phyloP scores from a whole-genome alignment of 192 early-diverging fungal genomes.

The Lobosporangium transversale region DNA sequence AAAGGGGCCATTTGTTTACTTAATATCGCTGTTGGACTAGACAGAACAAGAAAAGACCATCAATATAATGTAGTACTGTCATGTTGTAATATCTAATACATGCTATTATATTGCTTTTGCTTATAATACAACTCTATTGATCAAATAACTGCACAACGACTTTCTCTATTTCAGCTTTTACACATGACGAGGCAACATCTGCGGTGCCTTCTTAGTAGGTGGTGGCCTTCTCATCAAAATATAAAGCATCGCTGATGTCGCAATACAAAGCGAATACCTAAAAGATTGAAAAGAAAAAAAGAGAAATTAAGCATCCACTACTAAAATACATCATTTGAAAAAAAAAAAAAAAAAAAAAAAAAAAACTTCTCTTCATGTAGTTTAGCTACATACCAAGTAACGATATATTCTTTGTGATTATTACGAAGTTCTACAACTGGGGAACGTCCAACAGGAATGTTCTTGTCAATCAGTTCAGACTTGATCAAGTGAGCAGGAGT shows the following conservation, averaged over 20 bases:
- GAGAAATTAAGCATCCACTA: too few relatives aligned
- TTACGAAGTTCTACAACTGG: slow-evolving; percentile 83
- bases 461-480: slow-evolving; percentile 57
- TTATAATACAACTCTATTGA: too few relatives aligned
- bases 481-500: slow-evolving; percentile 56
- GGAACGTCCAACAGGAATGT: slow-evolving; percentile 78
- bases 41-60: too few relatives aligned
- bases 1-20: too few relatives aligned
- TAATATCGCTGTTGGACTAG: too few relatives aligned
- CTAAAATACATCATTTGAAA: neutral
- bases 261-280: slow-evolving; percentile 69
- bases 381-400: slow-evolving; percentile 80
- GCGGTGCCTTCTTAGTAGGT: slow-evolving; percentile 22
- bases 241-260: slow-evolving; percentile 75
- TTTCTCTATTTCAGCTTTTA: too few relatives aligned
- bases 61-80: too few relatives aligned
- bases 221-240: slow-evolving; percentile 68
- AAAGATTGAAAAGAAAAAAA: too few relatives aligned
- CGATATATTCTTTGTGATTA: slow-evolving; percentile 85
- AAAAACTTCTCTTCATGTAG: neutral
- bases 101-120: too few relatives aligned
- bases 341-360: too few relatives aligned
- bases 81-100: too few relatives aligned
- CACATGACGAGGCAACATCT: slow-evolving; percentile 48
- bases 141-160: too few relatives aligned